phyloP scores from a whole-genome alignment of 192 early-diverging fungal species.

The Diversispora epigaea region DNA sequence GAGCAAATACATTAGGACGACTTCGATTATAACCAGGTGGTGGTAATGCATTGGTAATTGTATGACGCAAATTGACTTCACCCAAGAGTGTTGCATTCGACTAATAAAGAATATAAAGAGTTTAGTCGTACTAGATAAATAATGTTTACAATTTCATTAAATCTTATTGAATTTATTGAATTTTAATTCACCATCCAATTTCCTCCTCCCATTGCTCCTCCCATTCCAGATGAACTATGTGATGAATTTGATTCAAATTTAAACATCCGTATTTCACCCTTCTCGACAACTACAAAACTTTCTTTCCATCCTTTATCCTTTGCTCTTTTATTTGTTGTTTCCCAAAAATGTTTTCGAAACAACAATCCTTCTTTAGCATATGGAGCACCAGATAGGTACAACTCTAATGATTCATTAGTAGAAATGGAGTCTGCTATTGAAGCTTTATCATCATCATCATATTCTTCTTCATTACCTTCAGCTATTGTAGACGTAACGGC shows the following conservation, averaged over 20 bases:
- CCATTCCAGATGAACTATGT: not conserved
- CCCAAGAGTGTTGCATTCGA: constrained; percentile 42
- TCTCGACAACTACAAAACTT: constrained; percentile 68
- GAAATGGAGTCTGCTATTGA: constrained; percentile 18
- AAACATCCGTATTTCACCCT: constrained; percentile 83
- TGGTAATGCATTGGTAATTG: constrained; percentile 79
- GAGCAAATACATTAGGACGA: constrained; percentile 81
- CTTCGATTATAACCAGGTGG: constrained; percentile 79
- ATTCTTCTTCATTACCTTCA: not conserved
- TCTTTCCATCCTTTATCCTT: constrained; percentile 86
- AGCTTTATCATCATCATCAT: constrained; percentile 5
- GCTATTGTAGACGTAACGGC: constrained; percentile 1
- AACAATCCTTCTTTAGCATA: constrained; percentile 73
- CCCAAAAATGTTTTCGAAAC: constrained; percentile 84
- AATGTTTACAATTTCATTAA: not conserved
- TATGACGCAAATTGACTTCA: constrained; percentile 69
- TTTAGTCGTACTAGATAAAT: not conserved
- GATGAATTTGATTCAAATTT: constrained; percentile 54
- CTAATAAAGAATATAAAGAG: constrained; percentile 22
- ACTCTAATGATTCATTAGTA: constrained; percentile 17
- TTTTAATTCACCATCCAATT: constrained; percentile 33
- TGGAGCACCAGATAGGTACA: constrained; percentile 34
- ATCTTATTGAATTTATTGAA: not conserved
- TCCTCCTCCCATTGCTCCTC: constrained; percentile 21
- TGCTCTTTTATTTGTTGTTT: constrained; percentile 72